These are phyloP conservation scores for Uncinocarpus reesii DNA, from an alignment of 2,329 filamentous ascomycete species.

Conservation along the genomic window DNA sequence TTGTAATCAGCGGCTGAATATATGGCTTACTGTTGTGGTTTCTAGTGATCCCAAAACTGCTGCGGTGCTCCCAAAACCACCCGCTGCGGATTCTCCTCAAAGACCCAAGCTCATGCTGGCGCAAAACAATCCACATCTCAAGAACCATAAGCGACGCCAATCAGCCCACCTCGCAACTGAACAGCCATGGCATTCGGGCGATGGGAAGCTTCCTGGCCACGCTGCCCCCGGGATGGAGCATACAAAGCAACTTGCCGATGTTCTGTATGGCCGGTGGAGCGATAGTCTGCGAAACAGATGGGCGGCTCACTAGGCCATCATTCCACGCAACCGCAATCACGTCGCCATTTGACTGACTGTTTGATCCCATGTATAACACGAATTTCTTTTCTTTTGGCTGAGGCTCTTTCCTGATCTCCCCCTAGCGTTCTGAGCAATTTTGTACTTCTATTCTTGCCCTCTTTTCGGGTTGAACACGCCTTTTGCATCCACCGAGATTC, in stretches of 20 bases:
- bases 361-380: background rate
- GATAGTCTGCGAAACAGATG: constrained; percentile 68
- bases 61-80: constrained; percentile 19
- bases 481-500: background rate
- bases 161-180: constrained; percentile 30
- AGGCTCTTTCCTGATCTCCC: background rate
- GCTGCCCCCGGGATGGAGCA: constrained; percentile 74
- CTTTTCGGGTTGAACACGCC: background rate
- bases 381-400: background rate
- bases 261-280: constrained; percentile 82
- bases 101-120: constrained; percentile 61
- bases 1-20: background rate
- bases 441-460: background rate
- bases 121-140: constrained; percentile 74
- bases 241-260: constrained; percentile 76
- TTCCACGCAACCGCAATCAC: background rate
- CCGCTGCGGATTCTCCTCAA: constrained; percentile 37
- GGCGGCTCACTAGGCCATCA: constrained; percentile 32
- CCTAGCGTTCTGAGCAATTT: background rate
- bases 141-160: constrained; percentile 62
- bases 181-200: constrained; percentile 27
- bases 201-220: constrained; percentile 46
- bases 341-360: background rate
- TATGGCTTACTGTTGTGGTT: background rate
- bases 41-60: constrained; percentile 26